Percentiles rank a stretch among this genome's conserved stretches.
Evolutionary conservation across 1,139 yeast species (phyloP).

Genomic region (Blastobotrys buckinghamii): DNA sequence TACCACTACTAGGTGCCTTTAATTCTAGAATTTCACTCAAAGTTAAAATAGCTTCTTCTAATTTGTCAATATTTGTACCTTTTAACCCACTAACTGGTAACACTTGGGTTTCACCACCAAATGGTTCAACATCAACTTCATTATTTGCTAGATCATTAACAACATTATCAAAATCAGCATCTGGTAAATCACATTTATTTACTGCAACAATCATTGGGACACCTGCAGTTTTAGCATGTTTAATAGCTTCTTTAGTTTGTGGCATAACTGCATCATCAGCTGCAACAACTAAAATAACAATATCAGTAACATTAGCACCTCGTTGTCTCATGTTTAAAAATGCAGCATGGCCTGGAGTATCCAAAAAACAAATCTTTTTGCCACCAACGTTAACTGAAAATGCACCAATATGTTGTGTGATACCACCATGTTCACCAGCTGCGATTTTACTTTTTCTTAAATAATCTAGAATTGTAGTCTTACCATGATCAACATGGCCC

Average conservation of each 20-base stretch:
- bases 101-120: conserved; percentile 93
- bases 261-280: conserved; percentile 99
- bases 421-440: conserved; percentile 87
- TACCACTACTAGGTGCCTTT: conserved; percentile 49
- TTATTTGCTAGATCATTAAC: conserved; percentile 68
- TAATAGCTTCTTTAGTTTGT: conserved; percentile 92
- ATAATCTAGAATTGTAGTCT: conserved; percentile 85
- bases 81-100: conserved; percentile 86
- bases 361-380: conserved; percentile 78
- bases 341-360: conserved; percentile 98
- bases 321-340: conserved; percentile 94
- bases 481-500: conserved; percentile 99
- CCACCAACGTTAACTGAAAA: conserved; percentile 78
- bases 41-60: conserved; percentile 85
- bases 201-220: conserved; percentile 89
- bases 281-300: conserved; percentile 90
- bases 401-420: conserved; percentile 97
- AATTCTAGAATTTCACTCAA: conserved; percentile 79
- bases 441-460: conserved; percentile 81
- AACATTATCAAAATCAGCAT: conserved; percentile 66
- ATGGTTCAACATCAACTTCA: conserved; percentile 82
- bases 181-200: conserved; percentile 84
- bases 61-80: conserved; percentile 75
- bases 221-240: conserved; percentile 79
- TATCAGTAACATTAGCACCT: conserved; percentile 92